Conservation (phyloP, 148 eudicot species). For the Salicornia ramosissima region DNA sequence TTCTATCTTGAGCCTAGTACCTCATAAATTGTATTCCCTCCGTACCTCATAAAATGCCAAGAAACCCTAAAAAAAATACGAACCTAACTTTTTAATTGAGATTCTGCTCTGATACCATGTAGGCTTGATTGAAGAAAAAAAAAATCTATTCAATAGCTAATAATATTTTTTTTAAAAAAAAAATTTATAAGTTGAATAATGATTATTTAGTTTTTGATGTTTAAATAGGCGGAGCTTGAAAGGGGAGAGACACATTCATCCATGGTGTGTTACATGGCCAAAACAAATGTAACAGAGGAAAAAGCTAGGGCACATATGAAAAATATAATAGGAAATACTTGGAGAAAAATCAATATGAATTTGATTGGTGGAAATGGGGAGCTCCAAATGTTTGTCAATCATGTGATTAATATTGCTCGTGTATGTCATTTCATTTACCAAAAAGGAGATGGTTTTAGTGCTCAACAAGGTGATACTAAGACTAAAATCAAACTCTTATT, state of each 20-base stretch:
- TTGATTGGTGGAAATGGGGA: slow-evolving; percentile 11
- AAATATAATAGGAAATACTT: slow-evolving; percentile 27
- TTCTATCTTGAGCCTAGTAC: too few relatives aligned
- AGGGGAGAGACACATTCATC: slow-evolving; percentile 54
- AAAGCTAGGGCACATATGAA: slow-evolving; percentile 33
- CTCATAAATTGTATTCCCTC: too few relatives aligned
- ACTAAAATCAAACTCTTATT: slow-evolving; percentile 29
- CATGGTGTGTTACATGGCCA: slow-evolving; percentile 45
- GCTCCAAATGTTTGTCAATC: slow-evolving; percentile 18
- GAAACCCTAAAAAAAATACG: too few relatives aligned
- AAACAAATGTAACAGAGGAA: slow-evolving; percentile 37
- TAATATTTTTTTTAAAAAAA: too few relatives aligned
- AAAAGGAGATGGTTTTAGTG: slow-evolving; percentile 48
- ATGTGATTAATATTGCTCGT: slow-evolving; percentile 35
- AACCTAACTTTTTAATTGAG: too few relatives aligned
- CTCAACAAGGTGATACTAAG: slow-evolving; percentile 33
- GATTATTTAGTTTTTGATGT: too few relatives aligned
- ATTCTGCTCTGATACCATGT: too few relatives aligned
- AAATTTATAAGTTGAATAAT: too few relatives aligned
- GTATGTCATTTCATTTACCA: slow-evolving; percentile 45
- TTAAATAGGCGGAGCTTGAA: slow-evolving; percentile 39
- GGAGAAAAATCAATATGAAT: slow-evolving; percentile 37
- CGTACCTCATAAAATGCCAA: too few relatives aligned
- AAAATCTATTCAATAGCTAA: too few relatives aligned
- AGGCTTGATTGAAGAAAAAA: too few relatives aligned